Conservation (phyloP, 768 basidiomycete genomes). For the Rhodotorula diobovata region DNA sequence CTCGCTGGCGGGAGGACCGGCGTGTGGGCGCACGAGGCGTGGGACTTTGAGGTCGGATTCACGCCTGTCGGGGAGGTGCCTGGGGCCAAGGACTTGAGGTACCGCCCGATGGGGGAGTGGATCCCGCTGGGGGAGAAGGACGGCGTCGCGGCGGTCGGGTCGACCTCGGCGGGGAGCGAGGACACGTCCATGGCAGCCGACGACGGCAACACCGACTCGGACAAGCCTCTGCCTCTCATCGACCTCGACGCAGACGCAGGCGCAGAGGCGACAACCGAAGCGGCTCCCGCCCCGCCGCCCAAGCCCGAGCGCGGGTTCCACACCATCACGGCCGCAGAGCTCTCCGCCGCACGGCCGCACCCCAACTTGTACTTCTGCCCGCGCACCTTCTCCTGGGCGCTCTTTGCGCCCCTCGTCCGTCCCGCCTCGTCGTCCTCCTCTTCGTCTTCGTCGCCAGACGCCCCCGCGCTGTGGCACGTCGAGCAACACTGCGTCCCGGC, state of each 20-base stretch:
- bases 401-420: not conserved
- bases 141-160: not conserved
- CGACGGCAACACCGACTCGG: not conserved
- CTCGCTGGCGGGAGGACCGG: not conserved
- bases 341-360: conserved; percentile 24
- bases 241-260: too few relatives aligned
- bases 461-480: conserved; percentile 1
- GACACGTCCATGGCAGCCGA: not conserved
- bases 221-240: not conserved
- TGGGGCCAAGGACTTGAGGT: not conserved
- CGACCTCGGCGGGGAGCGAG: not conserved
- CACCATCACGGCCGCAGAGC: conserved; percentile 21
- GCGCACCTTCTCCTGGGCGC: conserved; percentile 21
- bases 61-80: not conserved
- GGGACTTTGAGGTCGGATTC: conserved; percentile 8
- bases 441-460: not conserved
- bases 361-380: conserved; percentile 30
- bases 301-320: not conserved
- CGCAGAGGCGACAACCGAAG: not conserved
- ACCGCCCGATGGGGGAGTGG: not conserved
- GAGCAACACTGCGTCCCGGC: not conserved
- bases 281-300: not conserved
- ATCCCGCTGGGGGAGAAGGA: not conserved
- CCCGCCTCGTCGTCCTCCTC: not conserved
- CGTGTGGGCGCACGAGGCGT: conserved; percentile 5